Conservation (phyloP, 441 rosid genomes). For the Syzygium syzygioides region DNA sequence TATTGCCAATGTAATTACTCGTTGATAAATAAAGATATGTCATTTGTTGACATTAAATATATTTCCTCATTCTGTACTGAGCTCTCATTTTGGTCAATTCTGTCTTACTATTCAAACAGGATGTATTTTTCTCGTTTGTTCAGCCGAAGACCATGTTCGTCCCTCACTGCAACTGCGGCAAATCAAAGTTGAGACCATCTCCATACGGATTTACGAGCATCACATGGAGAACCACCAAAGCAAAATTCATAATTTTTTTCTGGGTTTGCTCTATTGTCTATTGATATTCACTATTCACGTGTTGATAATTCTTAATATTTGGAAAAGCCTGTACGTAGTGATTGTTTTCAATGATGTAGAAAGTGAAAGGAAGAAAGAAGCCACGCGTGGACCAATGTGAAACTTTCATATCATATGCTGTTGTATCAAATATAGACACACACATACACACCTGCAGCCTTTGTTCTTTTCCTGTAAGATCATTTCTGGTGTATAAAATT, state of each 20-base stretch:
- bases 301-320: neutral
- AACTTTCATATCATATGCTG: neutral
- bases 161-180: neutral
- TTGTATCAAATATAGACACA: neutral
- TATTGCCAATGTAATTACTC: neutral
- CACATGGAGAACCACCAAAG: neutral
- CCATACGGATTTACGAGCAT: neutral
- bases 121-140: neutral
- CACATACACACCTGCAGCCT: neutral
- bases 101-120: neutral
- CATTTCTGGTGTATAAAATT: neutral
- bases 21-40: neutral
- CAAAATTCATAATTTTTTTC: neutral
- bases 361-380: neutral
- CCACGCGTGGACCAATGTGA: neutral
- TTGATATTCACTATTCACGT: neutral
- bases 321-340: neutral
- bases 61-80: neutral
- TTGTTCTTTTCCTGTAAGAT: neutral
- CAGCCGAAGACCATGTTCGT: neutral
- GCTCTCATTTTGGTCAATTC: neutral
- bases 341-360: neutral
- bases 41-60: neutral
- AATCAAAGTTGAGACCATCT: neutral
- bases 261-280: neutral